Evolutionary conservation across 176 grass and related monocot species (phyloP).

Genomic region (Triticum dicoccoides): DNA sequence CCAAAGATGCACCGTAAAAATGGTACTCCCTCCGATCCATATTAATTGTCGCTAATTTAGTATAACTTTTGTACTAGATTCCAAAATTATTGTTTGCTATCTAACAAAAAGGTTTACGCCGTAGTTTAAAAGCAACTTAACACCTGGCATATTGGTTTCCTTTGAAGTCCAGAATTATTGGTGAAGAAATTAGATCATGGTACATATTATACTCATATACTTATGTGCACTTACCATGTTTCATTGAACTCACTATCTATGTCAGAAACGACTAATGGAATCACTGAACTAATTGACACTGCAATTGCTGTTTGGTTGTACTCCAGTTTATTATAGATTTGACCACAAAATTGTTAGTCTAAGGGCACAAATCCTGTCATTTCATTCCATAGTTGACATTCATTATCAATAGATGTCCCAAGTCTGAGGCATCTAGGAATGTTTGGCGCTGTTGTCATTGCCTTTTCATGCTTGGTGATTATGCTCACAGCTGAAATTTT

Average conservation of each 20-base stretch:
- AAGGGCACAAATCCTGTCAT: too few species aligned
- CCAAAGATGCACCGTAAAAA: too few species aligned
- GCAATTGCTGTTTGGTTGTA: background rate
- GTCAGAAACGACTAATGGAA: background rate
- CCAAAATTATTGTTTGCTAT: background rate
- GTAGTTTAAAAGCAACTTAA: background rate
- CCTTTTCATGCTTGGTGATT: background rate
- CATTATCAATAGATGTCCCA: background rate
- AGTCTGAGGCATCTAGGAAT: background rate
- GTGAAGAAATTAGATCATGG: background rate
- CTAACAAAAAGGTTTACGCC: background rate
- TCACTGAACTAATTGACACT: background rate
- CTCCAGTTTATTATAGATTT: background rate
- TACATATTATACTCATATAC: background rate
- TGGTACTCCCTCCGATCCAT: too few species aligned
- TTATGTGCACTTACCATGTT: background rate
- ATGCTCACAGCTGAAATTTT: background rate
- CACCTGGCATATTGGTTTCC: background rate
- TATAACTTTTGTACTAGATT: too few species aligned
- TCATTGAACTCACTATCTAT: background rate
- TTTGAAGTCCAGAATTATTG: background rate
- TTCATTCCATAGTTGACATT: background rate
- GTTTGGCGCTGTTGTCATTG: background rate
- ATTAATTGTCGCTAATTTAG: too few species aligned
- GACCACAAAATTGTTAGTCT: too few species aligned